Evolutionary conservation across 176 grass and related monocot genomes (phyloP), one percentile per base, ranked within the genome.

Genomic region (Hordeum marinum): DNA sequence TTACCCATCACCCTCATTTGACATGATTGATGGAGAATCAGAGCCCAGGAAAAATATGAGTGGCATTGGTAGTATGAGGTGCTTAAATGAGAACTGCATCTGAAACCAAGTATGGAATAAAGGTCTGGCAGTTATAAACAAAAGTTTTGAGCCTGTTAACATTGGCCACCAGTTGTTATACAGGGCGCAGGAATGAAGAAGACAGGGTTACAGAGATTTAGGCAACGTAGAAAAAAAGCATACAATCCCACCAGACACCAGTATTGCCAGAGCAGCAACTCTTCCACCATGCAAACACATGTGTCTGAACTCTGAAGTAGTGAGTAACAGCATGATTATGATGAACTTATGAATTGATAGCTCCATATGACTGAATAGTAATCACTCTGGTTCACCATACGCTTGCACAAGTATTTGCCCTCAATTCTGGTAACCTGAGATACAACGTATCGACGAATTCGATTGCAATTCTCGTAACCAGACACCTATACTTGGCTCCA

Each of bases 141-240:
- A 35, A 85, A 12, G 11, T 75, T 0, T 24, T 50, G 72, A 79
- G 95, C 93, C 96, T 92, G 96, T 92, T 63, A 95, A 79, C 96
- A 98, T 95, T 81, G 96, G 96, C 96, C 91, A 95, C 93, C 96
- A 98, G 75, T 98, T 98, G 87, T 85, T 92, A 52, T 94, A 94
- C 24, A 98, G 58, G 86, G 86, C 84, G 81, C 96, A 95, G 12
- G 93, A 93, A 91, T 95, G 78, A 70, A 45, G 36, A 43, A 31
- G 64, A 29, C 41, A 70, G 40, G 34, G n/a, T 14, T 63, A 55
- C 21, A 84, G 13, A 75, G 13, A 36, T 63, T 82, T 79, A 70
- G 71, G 27, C 13, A 63, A 81, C 14, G 77, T 54, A 21, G 7
- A 6, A 82, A 67, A 42, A 1, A 29, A 29, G 29, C 94, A 91